Evolutionary conservation across 2,329 filamentous ascomycete genomes (phyloP), one percentile per base, ranked within the genome.

Genomic region (Colletotrichum costaricense): DNA sequence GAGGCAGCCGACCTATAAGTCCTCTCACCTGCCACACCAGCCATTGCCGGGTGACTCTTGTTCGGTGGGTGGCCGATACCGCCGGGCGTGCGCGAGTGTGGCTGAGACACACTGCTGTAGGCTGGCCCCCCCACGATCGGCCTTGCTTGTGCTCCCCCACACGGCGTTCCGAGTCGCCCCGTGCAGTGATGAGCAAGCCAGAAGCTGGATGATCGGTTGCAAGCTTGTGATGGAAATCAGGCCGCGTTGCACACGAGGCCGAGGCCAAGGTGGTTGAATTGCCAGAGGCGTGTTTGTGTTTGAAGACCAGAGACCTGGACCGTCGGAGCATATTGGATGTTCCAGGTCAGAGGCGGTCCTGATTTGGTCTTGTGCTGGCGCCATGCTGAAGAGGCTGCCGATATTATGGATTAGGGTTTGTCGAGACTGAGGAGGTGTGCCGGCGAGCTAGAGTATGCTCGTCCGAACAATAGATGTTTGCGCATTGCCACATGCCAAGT

Each of bases 1-100:
- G 64, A 56, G 24, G 54, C 69, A 72, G 33, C 69, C 64, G 54
- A 73, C 62, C 66, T 65, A 54, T 62, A 11, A 49, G 42, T 62
- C 71, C 63, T 58, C 63, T 67, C 71, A 74, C 58, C 67, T 74
- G 71, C 71, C 71, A 73, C 67, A 72, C 68, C 49, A 57, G 46
- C 24, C 11, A 38, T 42, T 59, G 54, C 60, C 60, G 42, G 56
- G 55, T 72, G 71, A 67, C 67, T 74, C 62, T 33, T 52, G 46
- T 67, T 73, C 42, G 59, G 46, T 69, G 16, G 28, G 28, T 72
- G 71, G 62, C 71, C 67, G 62, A 72, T 58, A 66, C n/a, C 71
- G 67, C 68, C 68, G 38, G 46, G 63, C 67, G 14, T 65, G 66
- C 72, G 71, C 57, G 42, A 63, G 71, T 74, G 71, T 74, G 71